phyloP scores from a whole-genome alignment of 352 stramenopile species.

The Blastocystis sp. region DNA sequence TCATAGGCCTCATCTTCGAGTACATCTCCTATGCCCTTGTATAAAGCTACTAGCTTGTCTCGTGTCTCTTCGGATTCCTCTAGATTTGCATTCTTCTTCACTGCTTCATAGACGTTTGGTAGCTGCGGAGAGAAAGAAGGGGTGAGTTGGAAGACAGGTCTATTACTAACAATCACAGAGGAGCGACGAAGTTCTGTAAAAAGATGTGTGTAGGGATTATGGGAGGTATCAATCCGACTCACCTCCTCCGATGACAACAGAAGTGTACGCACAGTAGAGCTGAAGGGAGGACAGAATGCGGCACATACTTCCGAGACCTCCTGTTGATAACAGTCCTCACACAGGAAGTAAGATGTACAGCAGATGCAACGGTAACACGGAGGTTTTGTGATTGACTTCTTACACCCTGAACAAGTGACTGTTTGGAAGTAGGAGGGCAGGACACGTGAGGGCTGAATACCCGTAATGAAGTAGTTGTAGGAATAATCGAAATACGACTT shows the following conservation, averaged over 20 bases:
- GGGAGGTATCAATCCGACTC: background rate
- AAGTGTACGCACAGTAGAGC: background rate
- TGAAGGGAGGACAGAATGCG: constrained; percentile 8
- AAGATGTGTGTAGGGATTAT: constrained; percentile 39
- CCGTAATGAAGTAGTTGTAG: constrained; percentile 41
- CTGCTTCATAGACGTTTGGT: background rate
- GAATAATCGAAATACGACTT: constrained; percentile 59
- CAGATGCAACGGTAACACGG: constrained; percentile 23
- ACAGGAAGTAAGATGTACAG: constrained; percentile 16
- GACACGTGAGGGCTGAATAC: background rate
- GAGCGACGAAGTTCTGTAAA: background rate
- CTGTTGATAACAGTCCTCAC: background rate
- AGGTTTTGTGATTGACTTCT: background rate
- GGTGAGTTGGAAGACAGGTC: background rate
- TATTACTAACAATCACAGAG: background rate
- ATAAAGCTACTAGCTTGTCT: background rate
- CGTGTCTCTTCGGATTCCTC: background rate
- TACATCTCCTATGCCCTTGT: background rate
- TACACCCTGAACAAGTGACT: background rate
- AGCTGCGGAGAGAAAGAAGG: constrained; percentile 8
- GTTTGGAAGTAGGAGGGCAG: background rate
- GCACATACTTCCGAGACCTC: background rate
- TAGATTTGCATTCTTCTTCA: background rate
- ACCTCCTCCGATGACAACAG: background rate
- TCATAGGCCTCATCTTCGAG: background rate